These are phyloP conservation scores for Calophaca sinica DNA, from an alignment of 306 rosid genomes.

Conservation along the genomic window DNA sequence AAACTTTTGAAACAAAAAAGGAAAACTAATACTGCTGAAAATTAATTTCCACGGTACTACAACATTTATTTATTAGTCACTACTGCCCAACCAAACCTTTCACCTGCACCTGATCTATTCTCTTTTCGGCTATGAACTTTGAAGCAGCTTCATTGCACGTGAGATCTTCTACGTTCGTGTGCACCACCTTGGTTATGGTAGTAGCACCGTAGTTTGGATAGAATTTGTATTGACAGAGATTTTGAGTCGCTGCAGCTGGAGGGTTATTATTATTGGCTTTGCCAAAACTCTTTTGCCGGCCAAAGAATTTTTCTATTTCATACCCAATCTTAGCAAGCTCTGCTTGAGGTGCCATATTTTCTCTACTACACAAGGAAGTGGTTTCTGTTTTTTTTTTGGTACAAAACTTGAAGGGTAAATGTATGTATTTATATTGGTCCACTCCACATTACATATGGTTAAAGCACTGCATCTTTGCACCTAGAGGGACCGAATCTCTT, in stretches of 20 bases:
- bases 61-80: background rate
- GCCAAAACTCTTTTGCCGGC: conserved; percentile 47
- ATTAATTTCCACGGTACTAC: background rate
- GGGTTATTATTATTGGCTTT: conserved; percentile 4
- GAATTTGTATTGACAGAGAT: conserved; percentile 54
- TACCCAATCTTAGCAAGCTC: conserved; percentile 49
- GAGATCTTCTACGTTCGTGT: conserved; percentile 48
- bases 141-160: conserved; percentile 59
- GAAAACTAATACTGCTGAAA: background rate
- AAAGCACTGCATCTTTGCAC: conserved; percentile 10
- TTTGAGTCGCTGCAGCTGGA: conserved; percentile 27
- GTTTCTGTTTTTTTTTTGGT: background rate
- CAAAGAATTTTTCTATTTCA: conserved; percentile 52
- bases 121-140: conserved; percentile 38
- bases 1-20: background rate
- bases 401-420: conserved; percentile 27
- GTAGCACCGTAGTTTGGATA: conserved; percentile 47
- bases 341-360: conserved; percentile 58
- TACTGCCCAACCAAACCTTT: conserved; percentile 55
- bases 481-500: conserved; percentile 33
- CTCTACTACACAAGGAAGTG: conserved; percentile 21
- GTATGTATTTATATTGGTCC: conserved; percentile 46
- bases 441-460: background rate
- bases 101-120: conserved; percentile 35
- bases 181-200: conserved; percentile 48